These are phyloP conservation scores for Sporormia fimetaria DNA, from an alignment of 495 filamentous ascomycete genomes.

Conservation along the genomic window DNA sequence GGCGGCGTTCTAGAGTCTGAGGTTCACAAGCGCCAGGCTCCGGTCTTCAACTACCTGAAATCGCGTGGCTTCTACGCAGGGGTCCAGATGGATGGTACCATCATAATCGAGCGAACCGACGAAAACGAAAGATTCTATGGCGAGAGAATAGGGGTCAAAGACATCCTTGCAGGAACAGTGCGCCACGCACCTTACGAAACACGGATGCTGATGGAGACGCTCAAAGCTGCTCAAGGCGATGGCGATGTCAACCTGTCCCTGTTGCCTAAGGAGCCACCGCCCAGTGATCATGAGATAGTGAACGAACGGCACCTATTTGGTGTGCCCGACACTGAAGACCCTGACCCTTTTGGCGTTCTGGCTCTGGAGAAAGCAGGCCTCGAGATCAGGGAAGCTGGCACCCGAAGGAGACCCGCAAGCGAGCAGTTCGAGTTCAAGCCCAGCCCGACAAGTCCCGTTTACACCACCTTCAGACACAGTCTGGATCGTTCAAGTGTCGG, in stretches of 20 bases:
- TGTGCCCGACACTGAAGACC: slow-evolving; percentile 62
- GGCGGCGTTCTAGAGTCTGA: slow-evolving; percentile 66
- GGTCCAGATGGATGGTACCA: slow-evolving; percentile 71
- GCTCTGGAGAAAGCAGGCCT: slow-evolving; percentile 75
- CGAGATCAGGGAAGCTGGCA: slow-evolving; percentile 77
- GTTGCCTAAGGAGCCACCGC: slow-evolving; percentile 51
- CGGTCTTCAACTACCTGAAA: slow-evolving; percentile 82
- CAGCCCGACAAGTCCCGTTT: slow-evolving; percentile 65
- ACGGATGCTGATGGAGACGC: slow-evolving; percentile 58
- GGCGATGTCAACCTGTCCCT: slow-evolving; percentile 49
- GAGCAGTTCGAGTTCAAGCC: slow-evolving; percentile 74
- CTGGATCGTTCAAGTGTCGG: slow-evolving; percentile 44
- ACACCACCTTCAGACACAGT: slow-evolving; percentile 41
- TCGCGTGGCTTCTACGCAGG: slow-evolving; percentile 73
- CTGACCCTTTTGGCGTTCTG: slow-evolving; percentile 80
- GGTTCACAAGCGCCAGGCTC: slow-evolving; percentile 54
- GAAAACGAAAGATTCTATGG: slow-evolving; percentile 85
- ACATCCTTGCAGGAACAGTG: slow-evolving; percentile 73
- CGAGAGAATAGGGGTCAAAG: slow-evolving; percentile 56
- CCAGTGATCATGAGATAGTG: slow-evolving; percentile 58
- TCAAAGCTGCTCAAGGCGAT: slow-evolving; percentile 74
- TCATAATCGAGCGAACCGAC: slow-evolving; percentile 72
- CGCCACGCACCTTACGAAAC: slow-evolving; percentile 53
- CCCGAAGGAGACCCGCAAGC: slow-evolving; percentile 52
- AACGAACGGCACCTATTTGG: slow-evolving; percentile 47